Evolutionary conservation across 2,329 filamentous ascomycete genomes (phyloP).

Genomic region (Pseudogymnoascus sp.): DNA sequence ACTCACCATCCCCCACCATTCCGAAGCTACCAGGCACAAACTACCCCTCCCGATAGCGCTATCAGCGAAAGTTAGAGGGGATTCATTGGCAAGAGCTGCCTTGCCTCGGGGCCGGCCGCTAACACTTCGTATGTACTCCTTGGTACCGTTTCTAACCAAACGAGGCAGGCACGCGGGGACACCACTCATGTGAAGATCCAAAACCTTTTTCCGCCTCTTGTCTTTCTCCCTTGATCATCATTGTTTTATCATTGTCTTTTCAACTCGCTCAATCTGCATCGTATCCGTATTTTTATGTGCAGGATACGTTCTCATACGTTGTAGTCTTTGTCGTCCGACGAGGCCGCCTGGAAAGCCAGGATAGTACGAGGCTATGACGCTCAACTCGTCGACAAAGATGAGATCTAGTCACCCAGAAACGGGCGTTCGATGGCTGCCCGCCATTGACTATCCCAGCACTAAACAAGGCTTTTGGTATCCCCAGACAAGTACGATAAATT

Average conservation of each 20-base stretch:
- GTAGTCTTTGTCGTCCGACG: not conserved
- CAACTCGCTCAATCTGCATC: not conserved
- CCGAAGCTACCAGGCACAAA: not conserved
- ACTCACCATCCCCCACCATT: not conserved
- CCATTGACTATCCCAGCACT: conserved; percentile 26
- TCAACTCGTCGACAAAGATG: conserved; percentile 1
- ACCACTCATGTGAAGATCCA: not conserved
- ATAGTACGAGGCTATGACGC: not conserved
- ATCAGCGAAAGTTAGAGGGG: not conserved
- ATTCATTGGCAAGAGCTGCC: not conserved
- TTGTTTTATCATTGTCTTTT: not conserved
- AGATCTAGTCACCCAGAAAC: not conserved
- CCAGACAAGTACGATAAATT: conserved; percentile 66
- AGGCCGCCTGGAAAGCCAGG: not conserved
- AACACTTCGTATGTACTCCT: not conserved
- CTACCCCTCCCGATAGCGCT: not conserved
- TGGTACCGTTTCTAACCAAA: not conserved
- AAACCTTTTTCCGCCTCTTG: not conserved
- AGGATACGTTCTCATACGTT: not conserved
- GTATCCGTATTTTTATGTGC: not conserved
- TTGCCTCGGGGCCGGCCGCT: not conserved
- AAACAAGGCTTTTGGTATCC: conserved; percentile 55
- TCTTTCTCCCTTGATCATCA: not conserved
- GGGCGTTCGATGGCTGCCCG: conserved; percentile 7
- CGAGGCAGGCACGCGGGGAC: not conserved